Conservation (phyloP, 768 basidiomycete species). For the Podaxis mareebaensis region DNA sequence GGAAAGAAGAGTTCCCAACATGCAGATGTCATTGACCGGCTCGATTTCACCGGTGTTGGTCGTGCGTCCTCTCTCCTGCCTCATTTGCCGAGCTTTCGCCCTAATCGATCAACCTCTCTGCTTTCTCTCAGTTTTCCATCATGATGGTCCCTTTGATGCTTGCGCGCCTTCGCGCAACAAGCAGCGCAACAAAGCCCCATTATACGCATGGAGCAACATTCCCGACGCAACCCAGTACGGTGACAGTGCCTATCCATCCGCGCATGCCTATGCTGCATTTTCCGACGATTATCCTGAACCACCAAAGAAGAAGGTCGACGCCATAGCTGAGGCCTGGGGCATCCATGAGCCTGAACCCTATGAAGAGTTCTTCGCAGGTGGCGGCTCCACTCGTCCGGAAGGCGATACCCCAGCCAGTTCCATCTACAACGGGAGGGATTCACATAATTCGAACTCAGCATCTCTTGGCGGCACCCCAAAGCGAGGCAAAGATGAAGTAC, state of each 20-base stretch:
- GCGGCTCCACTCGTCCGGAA: slow-evolving; percentile 49
- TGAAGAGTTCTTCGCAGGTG: slow-evolving; percentile 87
- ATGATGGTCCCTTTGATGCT: slow-evolving; percentile 91
- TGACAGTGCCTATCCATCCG: slow-evolving; percentile 55
- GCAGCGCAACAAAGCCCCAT: slow-evolving; percentile 75
- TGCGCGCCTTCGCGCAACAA: slow-evolving; percentile 89
- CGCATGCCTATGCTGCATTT: slow-evolving; percentile 47
- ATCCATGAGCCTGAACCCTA: slow-evolving; percentile 91
- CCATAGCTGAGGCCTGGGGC: slow-evolving; percentile 91
- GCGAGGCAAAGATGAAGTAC: slow-evolving; percentile 5
- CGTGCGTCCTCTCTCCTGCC: slow-evolving; percentile 45
- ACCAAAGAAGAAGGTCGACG: slow-evolving; percentile 85
- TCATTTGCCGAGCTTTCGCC: slow-evolving; percentile 11
- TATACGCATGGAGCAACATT: slow-evolving; percentile 69
- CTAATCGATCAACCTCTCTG: slow-evolving; percentile 21
- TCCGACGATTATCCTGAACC: slow-evolving; percentile 54
- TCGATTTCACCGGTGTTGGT: slow-evolving; percentile 84
- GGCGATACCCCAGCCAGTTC: slow-evolving; percentile 66
- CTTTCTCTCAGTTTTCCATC: slow-evolving; percentile 72
- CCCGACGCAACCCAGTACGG: slow-evolving; percentile 37
- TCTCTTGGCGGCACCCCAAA: slow-evolving; percentile 40
- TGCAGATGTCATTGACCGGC: slow-evolving; percentile 87
- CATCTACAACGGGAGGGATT: slow-evolving; percentile 66
- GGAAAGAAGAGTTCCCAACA: slow-evolving; percentile 75
- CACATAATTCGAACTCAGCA: slow-evolving; percentile 33